phyloP scores from a whole-genome alignment of 1,139 yeast species.

The Pichia sp. region DNA sequence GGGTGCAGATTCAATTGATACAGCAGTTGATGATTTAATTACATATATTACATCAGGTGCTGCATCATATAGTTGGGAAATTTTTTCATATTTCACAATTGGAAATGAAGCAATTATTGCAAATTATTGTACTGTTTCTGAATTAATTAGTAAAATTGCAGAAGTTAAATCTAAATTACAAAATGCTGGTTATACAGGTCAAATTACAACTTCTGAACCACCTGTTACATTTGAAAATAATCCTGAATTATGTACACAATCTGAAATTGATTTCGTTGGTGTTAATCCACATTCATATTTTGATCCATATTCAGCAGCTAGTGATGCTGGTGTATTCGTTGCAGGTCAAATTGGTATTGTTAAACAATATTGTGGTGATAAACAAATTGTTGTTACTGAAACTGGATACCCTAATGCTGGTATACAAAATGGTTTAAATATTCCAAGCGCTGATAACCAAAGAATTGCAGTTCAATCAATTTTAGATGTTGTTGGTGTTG shows the following conservation, averaged over 20 bases:
- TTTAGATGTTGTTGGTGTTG: slow-evolving; percentile 48
- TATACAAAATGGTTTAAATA: slow-evolving; percentile 59
- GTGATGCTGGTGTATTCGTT: slow-evolving; percentile 68
- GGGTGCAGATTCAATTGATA: slow-evolving; percentile 68
- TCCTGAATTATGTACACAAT: slow-evolving; percentile 61
- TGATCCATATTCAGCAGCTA: slow-evolving; percentile 54
- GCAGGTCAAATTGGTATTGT: slow-evolving; percentile 52
- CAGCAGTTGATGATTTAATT: slow-evolving; percentile 48
- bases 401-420: slow-evolving; percentile 89
- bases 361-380: slow-evolving; percentile 43
- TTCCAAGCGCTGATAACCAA: slow-evolving; percentile 69
- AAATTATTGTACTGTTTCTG: slow-evolving; percentile 50
- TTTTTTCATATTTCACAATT: slow-evolving; percentile 67
- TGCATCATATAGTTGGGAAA: slow-evolving; percentile 53
- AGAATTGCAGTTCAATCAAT: slow-evolving; percentile 57
- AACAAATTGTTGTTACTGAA: slow-evolving; percentile 58
- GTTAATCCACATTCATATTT: slow-evolving; percentile 86
- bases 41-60: slow-evolving; percentile 39
- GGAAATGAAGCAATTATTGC: slow-evolving; percentile 83
- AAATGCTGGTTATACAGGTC: slow-evolving; percentile 72
- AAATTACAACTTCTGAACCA: slow-evolving; percentile 80
- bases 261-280: slow-evolving; percentile 74
- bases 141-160: slow-evolving; percentile 56
- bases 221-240: slow-evolving; percentile 62
- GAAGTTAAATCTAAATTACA: slow-evolving; percentile 53